These are phyloP conservation scores for Punica granatum DNA, from an alignment of 345 rosid genomes.

Conservation along the genomic window DNA sequence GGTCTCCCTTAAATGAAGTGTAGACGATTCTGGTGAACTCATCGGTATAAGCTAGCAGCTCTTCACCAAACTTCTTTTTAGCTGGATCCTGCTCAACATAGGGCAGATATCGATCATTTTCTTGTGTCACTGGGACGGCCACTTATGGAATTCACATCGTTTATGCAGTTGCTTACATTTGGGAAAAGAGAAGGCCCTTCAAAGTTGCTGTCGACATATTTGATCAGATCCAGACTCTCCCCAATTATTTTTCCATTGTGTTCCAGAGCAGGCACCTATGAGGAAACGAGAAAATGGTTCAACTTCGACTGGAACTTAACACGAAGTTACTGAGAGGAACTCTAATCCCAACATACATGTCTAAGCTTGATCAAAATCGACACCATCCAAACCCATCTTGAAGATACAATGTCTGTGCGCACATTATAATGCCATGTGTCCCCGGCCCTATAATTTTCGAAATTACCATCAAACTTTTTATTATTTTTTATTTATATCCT, in stretches of 20 bases:
- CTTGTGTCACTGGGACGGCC: not conserved
- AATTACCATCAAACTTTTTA: too few species aligned
- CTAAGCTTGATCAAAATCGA: too few species aligned
- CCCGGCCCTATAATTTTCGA: too few species aligned
- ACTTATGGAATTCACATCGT: not conserved
- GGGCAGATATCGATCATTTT: not conserved
- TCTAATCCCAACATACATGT: not conserved
- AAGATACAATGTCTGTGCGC: too few species aligned
- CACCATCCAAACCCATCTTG: too few species aligned
- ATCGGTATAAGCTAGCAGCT: slow-evolving; percentile 51
- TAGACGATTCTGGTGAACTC: slow-evolving; percentile 32
- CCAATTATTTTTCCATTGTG: slow-evolving; percentile 83
- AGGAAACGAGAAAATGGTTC: not conserved
- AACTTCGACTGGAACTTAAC: not conserved
- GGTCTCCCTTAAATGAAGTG: slow-evolving; percentile 59
- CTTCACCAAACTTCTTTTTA: slow-evolving; percentile 50
- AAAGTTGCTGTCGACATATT: slow-evolving; percentile 70
- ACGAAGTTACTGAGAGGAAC: not conserved
- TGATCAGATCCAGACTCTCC: slow-evolving; percentile 79
- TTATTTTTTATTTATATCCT: too few species aligned
- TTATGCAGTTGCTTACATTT: slow-evolving; percentile 24
- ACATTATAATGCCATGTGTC: too few species aligned
- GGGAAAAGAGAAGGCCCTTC: slow-evolving; percentile 77
- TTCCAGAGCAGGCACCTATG: slow-evolving; percentile 82
- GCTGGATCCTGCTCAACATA: slow-evolving; percentile 50